These are phyloP conservation scores for Dactylellina cionopaga DNA, from an alignment of 2,329 filamentous ascomycete genomes.

Conservation along the genomic window DNA sequence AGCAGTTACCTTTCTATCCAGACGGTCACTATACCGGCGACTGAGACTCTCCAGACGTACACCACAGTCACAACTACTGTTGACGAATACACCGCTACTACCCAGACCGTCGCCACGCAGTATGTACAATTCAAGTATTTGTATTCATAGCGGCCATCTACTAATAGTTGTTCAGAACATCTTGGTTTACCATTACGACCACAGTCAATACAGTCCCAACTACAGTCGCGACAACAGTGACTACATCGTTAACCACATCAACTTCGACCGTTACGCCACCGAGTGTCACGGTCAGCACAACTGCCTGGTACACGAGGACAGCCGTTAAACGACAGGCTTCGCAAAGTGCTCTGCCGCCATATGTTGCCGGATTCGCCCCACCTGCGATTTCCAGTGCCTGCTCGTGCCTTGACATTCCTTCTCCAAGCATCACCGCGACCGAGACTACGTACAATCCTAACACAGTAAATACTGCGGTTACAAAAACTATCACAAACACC, in stretches of 20 bases:
- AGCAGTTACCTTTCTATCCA: slow-evolving; percentile 13
- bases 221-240: background rate
- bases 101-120: slow-evolving; percentile 4
- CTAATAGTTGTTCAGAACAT: background rate
- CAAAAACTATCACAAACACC: slow-evolving; percentile 20
- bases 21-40: slow-evolving; percentile 9
- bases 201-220: slow-evolving; percentile 6
- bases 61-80: slow-evolving; percentile 1
- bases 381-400: slow-evolving; percentile 14
- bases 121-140: background rate
- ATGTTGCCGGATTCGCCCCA: background rate
- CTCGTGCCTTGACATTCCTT: slow-evolving; percentile 15
- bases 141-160: background rate
- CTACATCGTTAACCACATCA: background rate
- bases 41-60: background rate
- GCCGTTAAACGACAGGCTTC: background rate
- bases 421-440: background rate
- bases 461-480: slow-evolving; percentile 9
- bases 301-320: slow-evolving; percentile 12
- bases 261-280: slow-evolving; percentile 9
- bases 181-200: background rate
- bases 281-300: background rate
- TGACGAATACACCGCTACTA: slow-evolving; percentile 11
- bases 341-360: background rate
- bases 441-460: slow-evolving; percentile 16